Base-by-base conservation (phyloP, 1,284 basidiomycete species). In the Rhizoctonia solani region DNA sequence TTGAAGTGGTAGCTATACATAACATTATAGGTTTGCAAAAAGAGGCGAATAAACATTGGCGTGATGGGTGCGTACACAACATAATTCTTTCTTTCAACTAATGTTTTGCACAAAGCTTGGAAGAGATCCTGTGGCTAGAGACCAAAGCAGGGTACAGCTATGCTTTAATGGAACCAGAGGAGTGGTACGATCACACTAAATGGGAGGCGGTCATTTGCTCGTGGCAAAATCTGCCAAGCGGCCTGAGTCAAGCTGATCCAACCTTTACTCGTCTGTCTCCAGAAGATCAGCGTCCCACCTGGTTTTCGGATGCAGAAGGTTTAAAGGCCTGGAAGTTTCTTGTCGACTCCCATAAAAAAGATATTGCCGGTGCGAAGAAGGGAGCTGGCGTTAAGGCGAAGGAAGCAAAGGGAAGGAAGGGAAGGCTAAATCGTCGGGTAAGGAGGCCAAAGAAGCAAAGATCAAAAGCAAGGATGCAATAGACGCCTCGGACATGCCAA, bases 101-200 rank as follows among this genome's bases (percentile, higher is more conserved):
- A 21, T 49, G n/a, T 3, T 49, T 21, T 44, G 32, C 4, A 34
- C 4, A 34, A 44, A 56, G 21, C 3, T 1, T 21, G n/a, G 54
- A 56, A 19, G 23, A 42, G 23, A 25, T 42, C 2, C 37, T 56
- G 19, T 56, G 54, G 54, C 54, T 56, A 14, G 54, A 56, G 4
- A 56, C 54, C 8, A 37, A 25, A 19, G 37, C 39, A 25, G 21
- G 4, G 14, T 11, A 13, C 23, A 27, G n/a, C 11, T 56, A 56
- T 21, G 39, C 37, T 1, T 23, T 56, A 21, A 21, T 56, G 14
- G 1, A 27, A 19, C 54, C 54, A 21, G 37, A 16, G 23, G 21
- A 3, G 21, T 1, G 14, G 46, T 21, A 49, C 14, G 46, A 21
- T 21, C 11, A 21, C 23, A 39, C 9, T 1, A 29, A 39, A 6